phyloP scores from a whole-genome alignment of 768 basidiomycete species.

The Mycena crocata region DNA sequence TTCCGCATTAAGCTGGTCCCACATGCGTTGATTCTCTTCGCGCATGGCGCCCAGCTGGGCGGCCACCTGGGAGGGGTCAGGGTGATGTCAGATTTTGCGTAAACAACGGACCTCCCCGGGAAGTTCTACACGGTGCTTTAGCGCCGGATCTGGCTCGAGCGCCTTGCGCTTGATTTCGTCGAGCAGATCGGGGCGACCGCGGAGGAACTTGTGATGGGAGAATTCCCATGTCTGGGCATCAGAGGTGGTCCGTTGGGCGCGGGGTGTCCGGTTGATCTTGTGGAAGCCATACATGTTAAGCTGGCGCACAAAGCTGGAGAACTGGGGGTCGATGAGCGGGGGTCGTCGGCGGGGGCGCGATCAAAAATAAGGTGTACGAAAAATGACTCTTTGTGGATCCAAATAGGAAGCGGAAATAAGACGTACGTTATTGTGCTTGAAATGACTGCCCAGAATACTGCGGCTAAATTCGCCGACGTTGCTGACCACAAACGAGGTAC shows the following conservation, averaged over 20 bases:
- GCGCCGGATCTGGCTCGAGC: constrained; percentile 79
- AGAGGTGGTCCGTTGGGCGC: constrained; percentile 83
- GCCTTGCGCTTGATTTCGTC: constrained; percentile 92
- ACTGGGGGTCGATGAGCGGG: constrained; percentile 58
- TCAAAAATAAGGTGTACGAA: not conserved
- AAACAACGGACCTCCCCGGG: constrained; percentile 77
- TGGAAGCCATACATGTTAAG: constrained; percentile 98
- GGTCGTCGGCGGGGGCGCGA: not conserved
- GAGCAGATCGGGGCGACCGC: constrained; percentile 81
- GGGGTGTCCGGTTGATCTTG: constrained; percentile 92
- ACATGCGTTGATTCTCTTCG: constrained; percentile 77
- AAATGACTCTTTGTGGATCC: constrained; percentile 22
- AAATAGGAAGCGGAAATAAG: constrained; percentile 10
- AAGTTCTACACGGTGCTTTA: constrained; percentile 80
- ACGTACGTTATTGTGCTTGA: constrained; percentile 90
- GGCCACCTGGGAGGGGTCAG: constrained; percentile 53
- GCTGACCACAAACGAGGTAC: constrained; percentile 87
- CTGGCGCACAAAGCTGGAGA: constrained; percentile 94
- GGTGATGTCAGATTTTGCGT: constrained; percentile 33
- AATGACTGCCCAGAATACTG: constrained; percentile 86
- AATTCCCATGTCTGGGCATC: constrained; percentile 92
- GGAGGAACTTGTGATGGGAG: constrained; percentile 87
- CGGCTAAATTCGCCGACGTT: constrained; percentile 90
- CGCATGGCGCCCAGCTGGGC: constrained; percentile 76
- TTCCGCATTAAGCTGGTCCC: constrained; percentile 66